Percentiles rank a stretch among this genome's conserved stretches.
These are phyloP conservation scores for Puccinia triticina DNA, from an alignment of 1,284 basidiomycete species.

Conservation along the genomic window DNA sequence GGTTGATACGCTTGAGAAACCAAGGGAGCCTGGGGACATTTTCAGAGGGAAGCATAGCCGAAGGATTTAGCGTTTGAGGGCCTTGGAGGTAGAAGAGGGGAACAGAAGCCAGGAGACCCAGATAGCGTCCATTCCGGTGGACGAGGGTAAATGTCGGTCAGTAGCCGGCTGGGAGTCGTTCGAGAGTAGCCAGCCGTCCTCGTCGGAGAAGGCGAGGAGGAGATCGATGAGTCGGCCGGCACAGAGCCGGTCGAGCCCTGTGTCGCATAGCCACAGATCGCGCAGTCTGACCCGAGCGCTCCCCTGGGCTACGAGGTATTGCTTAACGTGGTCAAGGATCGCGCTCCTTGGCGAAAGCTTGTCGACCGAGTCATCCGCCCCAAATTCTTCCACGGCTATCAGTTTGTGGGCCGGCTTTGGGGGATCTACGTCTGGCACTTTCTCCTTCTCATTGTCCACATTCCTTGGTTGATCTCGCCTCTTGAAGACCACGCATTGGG, in stretches of 20 bases:
- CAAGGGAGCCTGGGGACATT: not conserved
- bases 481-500: conserved; percentile 35
- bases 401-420: not conserved
- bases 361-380: not conserved
- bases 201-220: not conserved
- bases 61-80: too few species aligned
- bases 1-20: not conserved
- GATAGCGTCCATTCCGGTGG: conserved; percentile 22
- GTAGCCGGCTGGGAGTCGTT: not conserved
- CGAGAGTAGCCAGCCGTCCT: not conserved
- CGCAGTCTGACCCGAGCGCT: not conserved
- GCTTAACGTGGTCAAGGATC: not conserved
- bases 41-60: too few species aligned
- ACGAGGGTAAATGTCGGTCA: not conserved
- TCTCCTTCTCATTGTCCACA: not conserved
- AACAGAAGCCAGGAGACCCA: not conserved
- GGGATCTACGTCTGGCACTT: not conserved
- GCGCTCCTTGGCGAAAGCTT: not conserved
- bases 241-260: not conserved
- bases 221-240: not conserved
- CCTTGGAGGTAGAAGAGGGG: not conserved
- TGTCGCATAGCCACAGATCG: conserved; percentile 13
- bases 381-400: conserved; percentile 1
- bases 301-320: not conserved
- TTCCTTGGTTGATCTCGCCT: not conserved